A percentile compares a stretch with the other conserved stretches of the same genome.
These are phyloP conservation scores for Nepenthes gracilis DNA, from an alignment of 148 eudicot genomes.

Conservation along the genomic window DNA sequence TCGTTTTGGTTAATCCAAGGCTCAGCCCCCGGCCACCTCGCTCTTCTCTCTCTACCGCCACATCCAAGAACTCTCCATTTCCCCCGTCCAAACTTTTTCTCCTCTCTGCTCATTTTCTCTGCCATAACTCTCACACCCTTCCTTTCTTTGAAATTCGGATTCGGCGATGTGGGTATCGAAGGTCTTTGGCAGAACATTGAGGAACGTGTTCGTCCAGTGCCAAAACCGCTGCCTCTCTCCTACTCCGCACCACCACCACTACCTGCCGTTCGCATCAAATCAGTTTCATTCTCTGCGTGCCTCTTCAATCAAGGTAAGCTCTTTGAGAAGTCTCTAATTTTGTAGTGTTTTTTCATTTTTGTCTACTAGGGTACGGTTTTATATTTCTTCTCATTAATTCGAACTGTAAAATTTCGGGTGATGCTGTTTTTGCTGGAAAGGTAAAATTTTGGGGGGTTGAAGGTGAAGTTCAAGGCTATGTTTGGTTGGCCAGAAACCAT, in stretches of 20 bases:
- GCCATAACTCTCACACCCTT: too few relatives aligned
- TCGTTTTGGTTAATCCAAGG: too few relatives aligned
- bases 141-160: too few relatives aligned
- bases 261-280: slow-evolving; percentile 13
- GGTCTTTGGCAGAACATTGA: slow-evolving; percentile 34
- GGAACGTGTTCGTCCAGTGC: slow-evolving; percentile 24
- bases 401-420: not conserved
- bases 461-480: too few relatives aligned
- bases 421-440: not conserved
- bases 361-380: slow-evolving; percentile 29
- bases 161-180: slow-evolving; percentile 37
- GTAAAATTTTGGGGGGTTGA: not conserved
- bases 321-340: not conserved
- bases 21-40: too few relatives aligned
- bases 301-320: slow-evolving; percentile 31
- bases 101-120: too few relatives aligned
- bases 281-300: slow-evolving; percentile 25
- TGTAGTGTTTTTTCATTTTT: not conserved
- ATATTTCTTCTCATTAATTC: not conserved
- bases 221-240: slow-evolving; percentile 19
- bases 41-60: too few relatives aligned
- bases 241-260: slow-evolving; percentile 12
- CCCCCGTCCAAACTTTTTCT: too few relatives aligned
- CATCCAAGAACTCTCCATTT: too few relatives aligned
- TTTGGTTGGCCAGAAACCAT: not conserved